A percentile compares a stretch with the other conserved stretches of the same genome.
phyloP scores from a whole-genome alignment of 805 yeast genomes.

The Spathaspora passalidarum region DNA sequence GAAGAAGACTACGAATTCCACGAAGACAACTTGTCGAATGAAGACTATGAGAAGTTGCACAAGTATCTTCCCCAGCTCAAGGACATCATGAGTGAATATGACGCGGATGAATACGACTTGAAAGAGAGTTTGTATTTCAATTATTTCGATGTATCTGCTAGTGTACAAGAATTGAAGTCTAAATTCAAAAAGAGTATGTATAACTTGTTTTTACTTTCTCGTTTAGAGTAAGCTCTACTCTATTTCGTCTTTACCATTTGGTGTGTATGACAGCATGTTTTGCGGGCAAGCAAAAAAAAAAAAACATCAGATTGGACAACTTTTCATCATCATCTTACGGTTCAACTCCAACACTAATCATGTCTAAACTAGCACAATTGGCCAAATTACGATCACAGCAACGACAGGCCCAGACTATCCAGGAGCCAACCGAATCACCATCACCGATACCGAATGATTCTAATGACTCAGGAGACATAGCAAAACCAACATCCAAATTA shows the following conservation, averaged over 20 bases:
- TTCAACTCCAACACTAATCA: neutral
- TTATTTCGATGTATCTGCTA: conserved; percentile 51
- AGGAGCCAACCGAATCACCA: neutral
- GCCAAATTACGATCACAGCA: conserved; percentile 19
- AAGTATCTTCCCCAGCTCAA: conserved; percentile 43
- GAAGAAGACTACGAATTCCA: conserved; percentile 29
- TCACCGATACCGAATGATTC: conserved; percentile 1
- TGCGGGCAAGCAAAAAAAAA: neutral
- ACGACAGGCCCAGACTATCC: conserved; percentile 3
- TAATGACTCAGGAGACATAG: neutral
- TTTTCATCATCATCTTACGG: neutral
- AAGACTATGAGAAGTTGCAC: conserved; percentile 42
- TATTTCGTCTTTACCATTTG: neutral
- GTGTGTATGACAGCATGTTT: neutral
- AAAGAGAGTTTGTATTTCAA: conserved; percentile 59
- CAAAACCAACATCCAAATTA: conserved; percentile 33
- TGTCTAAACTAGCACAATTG: conserved; percentile 24
- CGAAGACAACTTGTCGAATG: conserved; percentile 36
- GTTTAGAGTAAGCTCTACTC: neutral
- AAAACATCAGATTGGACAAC: conserved; percentile 1
- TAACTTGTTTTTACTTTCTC: conserved; percentile 11
- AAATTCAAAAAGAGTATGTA: conserved; percentile 48
- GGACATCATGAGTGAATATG: conserved; percentile 31
- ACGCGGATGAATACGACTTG: conserved; percentile 47
- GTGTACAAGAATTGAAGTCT: conserved; percentile 46